Conservation (phyloP, 129 eudicot species). For the Oenanthe sinensis region DNA sequence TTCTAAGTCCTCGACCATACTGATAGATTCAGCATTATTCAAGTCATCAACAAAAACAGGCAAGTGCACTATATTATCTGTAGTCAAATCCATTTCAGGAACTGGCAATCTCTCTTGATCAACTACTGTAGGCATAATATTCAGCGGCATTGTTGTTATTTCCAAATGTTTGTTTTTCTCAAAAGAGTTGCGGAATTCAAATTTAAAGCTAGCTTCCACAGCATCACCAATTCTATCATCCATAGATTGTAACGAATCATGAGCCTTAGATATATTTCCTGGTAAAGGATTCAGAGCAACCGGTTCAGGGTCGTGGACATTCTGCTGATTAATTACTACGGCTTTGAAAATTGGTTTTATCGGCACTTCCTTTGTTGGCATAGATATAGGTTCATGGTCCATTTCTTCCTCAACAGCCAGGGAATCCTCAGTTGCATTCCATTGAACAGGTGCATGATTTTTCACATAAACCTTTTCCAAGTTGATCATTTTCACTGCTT, state of each 20-base stretch:
- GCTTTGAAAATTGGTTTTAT: constrained; percentile 24
- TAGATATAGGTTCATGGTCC: constrained; percentile 24
- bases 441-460: constrained; percentile 18
- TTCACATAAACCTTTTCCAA: constrained; percentile 17
- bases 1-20: constrained; percentile 27
- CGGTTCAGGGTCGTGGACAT: constrained; percentile 21
- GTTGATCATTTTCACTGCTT: constrained; percentile 26
- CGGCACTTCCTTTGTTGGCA: constrained; percentile 29
- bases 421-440: constrained; percentile 11
- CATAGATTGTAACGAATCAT: constrained; percentile 20
- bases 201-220: constrained; percentile 25
- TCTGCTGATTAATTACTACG: constrained; percentile 16
- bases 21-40: constrained; percentile 28
- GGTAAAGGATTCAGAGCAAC: constrained; percentile 33
- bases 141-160: constrained; percentile 10
- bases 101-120: constrained; percentile 21
- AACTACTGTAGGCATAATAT: constrained; percentile 19
- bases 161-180: constrained; percentile 26
- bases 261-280: background rate
- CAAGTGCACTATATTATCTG: constrained; percentile 16
- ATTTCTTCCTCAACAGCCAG: constrained; percentile 27
- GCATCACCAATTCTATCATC: constrained; percentile 18
- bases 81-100: constrained; percentile 24
- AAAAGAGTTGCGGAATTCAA: constrained; percentile 33
- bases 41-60: constrained; percentile 25